These are phyloP conservation scores for Monosporascus sp. DNA, from an alignment of 2,329 filamentous ascomycete genomes.

Conservation along the genomic window DNA sequence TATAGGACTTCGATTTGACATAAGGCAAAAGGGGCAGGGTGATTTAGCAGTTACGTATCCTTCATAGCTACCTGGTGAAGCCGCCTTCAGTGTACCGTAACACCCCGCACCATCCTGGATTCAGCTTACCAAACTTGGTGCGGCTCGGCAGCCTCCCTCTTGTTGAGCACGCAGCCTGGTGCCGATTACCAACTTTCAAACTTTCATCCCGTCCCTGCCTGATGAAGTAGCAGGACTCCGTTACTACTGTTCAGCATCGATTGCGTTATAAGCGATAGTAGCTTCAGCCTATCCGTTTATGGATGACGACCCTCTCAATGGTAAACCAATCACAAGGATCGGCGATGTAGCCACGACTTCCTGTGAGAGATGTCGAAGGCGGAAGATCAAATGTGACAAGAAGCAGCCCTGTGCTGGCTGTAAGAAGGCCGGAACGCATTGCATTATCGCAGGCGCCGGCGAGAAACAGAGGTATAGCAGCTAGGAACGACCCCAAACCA, in stretches of 20 bases:
- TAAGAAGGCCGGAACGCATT: neutral
- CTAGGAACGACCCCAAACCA: neutral
- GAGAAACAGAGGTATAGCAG: neutral
- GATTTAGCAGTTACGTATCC: too few species aligned
- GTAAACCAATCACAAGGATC: neutral
- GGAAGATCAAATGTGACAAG: neutral
- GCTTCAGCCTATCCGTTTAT: neutral
- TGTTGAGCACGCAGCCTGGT: neutral
- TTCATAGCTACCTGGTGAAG: too few species aligned
- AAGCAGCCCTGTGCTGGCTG: neutral
- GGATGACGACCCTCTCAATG: neutral
- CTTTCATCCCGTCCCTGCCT: neutral
- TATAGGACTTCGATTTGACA: too few species aligned
- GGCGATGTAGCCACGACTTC: conserved; percentile 1
- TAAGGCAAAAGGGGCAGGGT: too few species aligned
- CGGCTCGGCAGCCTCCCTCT: neutral
- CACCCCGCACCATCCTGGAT: neutral
- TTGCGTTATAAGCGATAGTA: neutral
- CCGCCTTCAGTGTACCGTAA: neutral
- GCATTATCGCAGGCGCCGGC: neutral
- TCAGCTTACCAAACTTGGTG: neutral
- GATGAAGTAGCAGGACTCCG: neutral
- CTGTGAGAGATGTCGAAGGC: neutral
- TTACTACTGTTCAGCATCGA: neutral
- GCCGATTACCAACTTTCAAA: neutral